phyloP scores from a whole-genome alignment of 2,329 filamentous ascomycete genomes.

The Geoglossum cookeanum region DNA sequence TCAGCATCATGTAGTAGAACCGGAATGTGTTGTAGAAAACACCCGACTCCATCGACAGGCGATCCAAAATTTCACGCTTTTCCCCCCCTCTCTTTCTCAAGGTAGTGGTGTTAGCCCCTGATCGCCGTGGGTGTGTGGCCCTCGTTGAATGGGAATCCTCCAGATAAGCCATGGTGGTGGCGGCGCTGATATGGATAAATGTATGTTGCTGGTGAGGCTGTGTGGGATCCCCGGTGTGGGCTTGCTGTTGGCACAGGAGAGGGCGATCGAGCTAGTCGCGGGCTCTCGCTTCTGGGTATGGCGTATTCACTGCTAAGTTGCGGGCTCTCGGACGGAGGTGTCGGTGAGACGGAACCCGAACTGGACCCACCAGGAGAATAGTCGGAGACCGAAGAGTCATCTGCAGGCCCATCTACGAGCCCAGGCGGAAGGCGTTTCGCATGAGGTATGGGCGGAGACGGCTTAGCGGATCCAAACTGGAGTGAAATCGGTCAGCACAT shows the following conservation, averaged over 20 bases:
- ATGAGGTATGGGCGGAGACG: constrained; percentile 14
- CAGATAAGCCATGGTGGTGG: constrained; percentile 21
- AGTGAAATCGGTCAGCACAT: constrained; percentile 19
- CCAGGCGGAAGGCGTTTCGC: constrained; percentile 5
- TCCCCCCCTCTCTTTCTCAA: neutral
- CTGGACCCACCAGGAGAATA: constrained; percentile 8
- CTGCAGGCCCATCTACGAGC: constrained; percentile 21
- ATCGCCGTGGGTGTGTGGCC: constrained; percentile 20
- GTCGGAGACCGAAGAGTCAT: constrained; percentile 13
- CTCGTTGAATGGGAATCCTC: constrained; percentile 14
- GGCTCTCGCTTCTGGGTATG: constrained; percentile 13
- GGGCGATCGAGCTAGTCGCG: constrained; percentile 21
- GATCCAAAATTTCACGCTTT: neutral
- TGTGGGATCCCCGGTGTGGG: constrained; percentile 21
- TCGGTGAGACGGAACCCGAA: neutral
- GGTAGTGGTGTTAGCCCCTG: constrained; percentile 12
- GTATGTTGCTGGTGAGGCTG: constrained; percentile 21
- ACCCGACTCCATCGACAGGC: neutral
- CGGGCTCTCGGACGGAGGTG: neutral
- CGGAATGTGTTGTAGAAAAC: neutral
- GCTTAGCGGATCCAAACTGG: constrained; percentile 32
- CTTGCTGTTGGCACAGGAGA: constrained; percentile 24
- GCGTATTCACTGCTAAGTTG: constrained; percentile 5
- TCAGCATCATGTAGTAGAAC: neutral
- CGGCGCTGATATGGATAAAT: constrained; percentile 25